Conservation (phyloP, 2,329 filamentous ascomycete genomes). For the Tolypocladium album region DNA sequence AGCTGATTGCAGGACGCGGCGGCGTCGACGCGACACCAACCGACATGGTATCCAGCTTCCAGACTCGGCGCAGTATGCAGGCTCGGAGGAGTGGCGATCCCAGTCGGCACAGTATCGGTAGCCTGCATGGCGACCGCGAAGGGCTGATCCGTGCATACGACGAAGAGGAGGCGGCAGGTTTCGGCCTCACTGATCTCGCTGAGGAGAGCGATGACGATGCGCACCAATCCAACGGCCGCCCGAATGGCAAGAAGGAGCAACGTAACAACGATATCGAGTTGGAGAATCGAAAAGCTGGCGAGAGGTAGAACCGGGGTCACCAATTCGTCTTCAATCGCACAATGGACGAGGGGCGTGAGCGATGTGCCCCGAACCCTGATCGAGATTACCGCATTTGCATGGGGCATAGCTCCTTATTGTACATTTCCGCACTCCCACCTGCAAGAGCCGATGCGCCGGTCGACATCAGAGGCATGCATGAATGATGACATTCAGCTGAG, state of each 20-base stretch:
- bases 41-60: slow-evolving; percentile 79
- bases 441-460: slow-evolving; percentile 4
- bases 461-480: slow-evolving; percentile 2
- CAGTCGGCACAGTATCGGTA: slow-evolving; percentile 51
- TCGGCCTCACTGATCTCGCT: slow-evolving; percentile 68
- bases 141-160: slow-evolving; percentile 85
- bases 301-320: slow-evolving; percentile 18
- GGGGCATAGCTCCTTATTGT: slow-evolving; percentile 1
- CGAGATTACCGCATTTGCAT: background rate
- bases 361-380: background rate
- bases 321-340: slow-evolving; percentile 2
- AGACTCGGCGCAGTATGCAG: slow-evolving; percentile 92
- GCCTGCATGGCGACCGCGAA: slow-evolving; percentile 59
- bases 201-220: slow-evolving; percentile 63
- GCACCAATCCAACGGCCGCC: slow-evolving; percentile 25
- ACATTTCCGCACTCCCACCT: slow-evolving; percentile 4
- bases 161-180: slow-evolving; percentile 62
- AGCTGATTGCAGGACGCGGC: slow-evolving; percentile 48
- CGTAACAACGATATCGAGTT: slow-evolving; percentile 36
- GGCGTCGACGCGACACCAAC: slow-evolving; percentile 75
- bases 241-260: slow-evolving; percentile 31
- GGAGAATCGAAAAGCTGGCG: slow-evolving; percentile 32
- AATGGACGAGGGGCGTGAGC: slow-evolving; percentile 4
- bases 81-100: slow-evolving; percentile 63
- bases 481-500: background rate